Percentiles rank a stretch among this genome's conserved stretches.
These are phyloP conservation scores for Trichoderma asperellum DNA, from an alignment of 2,329 filamentous ascomycete species.

Conservation along the genomic window DNA sequence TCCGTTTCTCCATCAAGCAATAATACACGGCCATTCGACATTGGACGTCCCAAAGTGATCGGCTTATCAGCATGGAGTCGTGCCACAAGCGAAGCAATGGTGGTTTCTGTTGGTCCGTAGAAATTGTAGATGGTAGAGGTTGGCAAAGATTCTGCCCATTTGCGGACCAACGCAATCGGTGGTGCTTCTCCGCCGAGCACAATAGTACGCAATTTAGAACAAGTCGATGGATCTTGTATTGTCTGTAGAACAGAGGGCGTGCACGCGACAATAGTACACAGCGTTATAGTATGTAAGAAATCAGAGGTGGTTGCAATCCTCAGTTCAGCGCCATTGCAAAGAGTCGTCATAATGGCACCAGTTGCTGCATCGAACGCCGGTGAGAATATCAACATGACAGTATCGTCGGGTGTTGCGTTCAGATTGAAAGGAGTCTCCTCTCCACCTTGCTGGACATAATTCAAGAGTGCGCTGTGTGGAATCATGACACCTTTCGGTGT, in stretches of 20 bases:
- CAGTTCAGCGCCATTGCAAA: constrained; percentile 5
- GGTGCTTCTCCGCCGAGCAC: constrained; percentile 14
- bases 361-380: background rate
- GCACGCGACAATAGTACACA: constrained; percentile 2
- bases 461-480: constrained; percentile 7
- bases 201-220: background rate
- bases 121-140: constrained; percentile 9
- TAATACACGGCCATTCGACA: background rate
- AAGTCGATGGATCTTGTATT: constrained; percentile 1
- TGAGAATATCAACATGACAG: constrained; percentile 2
- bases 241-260: constrained; percentile 4
- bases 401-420: background rate
- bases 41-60: constrained; percentile 3
- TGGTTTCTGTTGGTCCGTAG: constrained; percentile 6
- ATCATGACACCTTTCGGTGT: constrained; percentile 17
- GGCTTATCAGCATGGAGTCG: background rate
- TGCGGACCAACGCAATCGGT: background rate
- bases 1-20: constrained; percentile 7
- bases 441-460: constrained; percentile 6
- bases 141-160: constrained; percentile 3
- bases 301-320: constrained; percentile 4
- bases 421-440: background rate
- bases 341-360: background rate
- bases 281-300: constrained; percentile 7
- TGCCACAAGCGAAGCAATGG: constrained; percentile 6